Conservation (phyloP, 257 asterid species). For the Penstemon newberryi region DNA sequence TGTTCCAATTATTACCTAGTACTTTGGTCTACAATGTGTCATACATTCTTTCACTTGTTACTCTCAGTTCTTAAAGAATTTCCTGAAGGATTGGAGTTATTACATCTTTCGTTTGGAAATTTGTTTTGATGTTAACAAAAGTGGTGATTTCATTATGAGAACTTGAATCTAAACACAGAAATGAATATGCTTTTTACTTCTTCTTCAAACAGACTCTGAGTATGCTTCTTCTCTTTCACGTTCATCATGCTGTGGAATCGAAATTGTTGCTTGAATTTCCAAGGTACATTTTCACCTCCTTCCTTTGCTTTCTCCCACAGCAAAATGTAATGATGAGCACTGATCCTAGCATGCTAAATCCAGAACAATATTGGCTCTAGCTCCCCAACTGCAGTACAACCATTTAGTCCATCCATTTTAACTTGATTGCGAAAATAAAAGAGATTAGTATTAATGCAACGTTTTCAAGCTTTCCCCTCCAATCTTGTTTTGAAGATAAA, state of each 20-base stretch:
- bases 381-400: neutral
- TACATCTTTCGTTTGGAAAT: no score
- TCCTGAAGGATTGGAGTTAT: no score
- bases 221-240: constrained; percentile 9
- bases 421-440: neutral
- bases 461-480: no score
- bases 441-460: neutral
- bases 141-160: no score
- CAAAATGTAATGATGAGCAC: constrained; percentile 34
- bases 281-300: neutral
- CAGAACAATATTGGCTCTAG: constrained; percentile 24
- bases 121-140: no score
- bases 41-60: no score
- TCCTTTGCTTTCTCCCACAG: constrained; percentile 40
- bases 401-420: constrained; percentile 2
- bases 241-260: neutral
- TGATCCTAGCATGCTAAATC: constrained; percentile 37
- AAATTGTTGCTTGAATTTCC: neutral
- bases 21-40: no score
- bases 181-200: neutral
- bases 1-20: no score
- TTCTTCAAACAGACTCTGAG: neutral
- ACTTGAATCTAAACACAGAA: no score
- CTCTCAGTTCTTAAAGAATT: no score
- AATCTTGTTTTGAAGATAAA: no score